phyloP scores from a whole-genome alignment of 2,329 filamentous ascomycete species.

The Exophiala sp. region DNA sequence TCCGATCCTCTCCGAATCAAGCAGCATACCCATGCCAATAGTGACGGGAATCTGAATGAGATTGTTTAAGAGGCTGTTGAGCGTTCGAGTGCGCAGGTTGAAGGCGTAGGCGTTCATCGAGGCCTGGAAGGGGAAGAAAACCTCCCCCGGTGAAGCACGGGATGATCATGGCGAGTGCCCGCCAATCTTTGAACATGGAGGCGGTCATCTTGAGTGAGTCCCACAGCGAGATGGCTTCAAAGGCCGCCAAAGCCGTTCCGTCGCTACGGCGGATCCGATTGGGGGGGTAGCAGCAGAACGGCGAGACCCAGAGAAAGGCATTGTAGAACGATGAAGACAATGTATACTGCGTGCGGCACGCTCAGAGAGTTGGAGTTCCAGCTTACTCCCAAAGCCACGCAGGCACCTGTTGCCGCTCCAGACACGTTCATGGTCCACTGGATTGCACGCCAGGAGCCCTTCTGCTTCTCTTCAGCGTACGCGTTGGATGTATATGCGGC shows the following conservation, averaged over 20 bases:
- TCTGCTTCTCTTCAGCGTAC: slow-evolving; percentile 3
- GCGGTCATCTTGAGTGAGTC: neutral
- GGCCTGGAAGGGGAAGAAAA: slow-evolving; percentile 5
- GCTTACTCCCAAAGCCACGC: slow-evolving; percentile 1
- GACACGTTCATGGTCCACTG: slow-evolving; percentile 4
- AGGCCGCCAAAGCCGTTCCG: neutral
- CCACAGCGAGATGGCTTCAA: neutral
- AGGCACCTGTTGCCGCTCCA: slow-evolving; percentile 1
- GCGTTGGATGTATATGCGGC: neutral
- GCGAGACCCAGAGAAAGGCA: neutral
- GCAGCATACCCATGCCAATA: neutral
- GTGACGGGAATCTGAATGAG: slow-evolving; percentile 9
- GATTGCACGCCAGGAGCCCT: slow-evolving; percentile 2
- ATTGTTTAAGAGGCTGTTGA: slow-evolving; percentile 7
- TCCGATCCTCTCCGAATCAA: slow-evolving; percentile 1
- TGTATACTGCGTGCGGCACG: slow-evolving; percentile 4
- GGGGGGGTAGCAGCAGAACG: neutral
- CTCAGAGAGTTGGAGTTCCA: neutral
- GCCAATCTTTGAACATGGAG: neutral
- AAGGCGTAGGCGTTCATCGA: slow-evolving; percentile 7
- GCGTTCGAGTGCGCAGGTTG: slow-evolving; percentile 3
- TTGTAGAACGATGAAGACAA: slow-evolving; percentile 3
- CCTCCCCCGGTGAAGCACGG: neutral
- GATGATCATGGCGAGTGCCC: neutral
- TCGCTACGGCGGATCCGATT: neutral